These are phyloP conservation scores for Malassezia obtusa DNA, from an alignment of 1,284 basidiomycete genomes.

Conservation along the genomic window DNA sequence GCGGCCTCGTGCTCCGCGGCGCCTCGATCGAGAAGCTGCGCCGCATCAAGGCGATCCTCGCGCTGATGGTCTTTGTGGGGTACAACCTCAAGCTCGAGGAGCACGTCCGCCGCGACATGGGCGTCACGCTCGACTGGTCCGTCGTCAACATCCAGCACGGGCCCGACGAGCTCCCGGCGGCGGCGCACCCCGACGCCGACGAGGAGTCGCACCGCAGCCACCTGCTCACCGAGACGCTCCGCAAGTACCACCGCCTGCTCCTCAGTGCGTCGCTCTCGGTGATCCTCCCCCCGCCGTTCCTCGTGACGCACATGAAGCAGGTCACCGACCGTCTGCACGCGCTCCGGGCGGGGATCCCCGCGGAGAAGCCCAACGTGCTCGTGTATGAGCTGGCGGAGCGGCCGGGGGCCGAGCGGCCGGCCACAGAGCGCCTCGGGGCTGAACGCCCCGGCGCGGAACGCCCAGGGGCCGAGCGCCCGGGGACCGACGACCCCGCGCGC, in stretches of 20 bases:
- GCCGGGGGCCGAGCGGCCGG: too few relatives aligned
- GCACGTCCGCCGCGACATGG: conserved; percentile 82
- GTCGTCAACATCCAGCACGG: conserved; percentile 8
- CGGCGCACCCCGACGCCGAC: conserved; percentile 56
- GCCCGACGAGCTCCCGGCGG: conserved; percentile 59
- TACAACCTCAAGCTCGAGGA: conserved; percentile 85
- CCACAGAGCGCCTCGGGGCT: too few relatives aligned
- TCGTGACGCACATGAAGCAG: conserved; percentile 26
- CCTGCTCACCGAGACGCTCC: conserved; percentile 21
- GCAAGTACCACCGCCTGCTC: conserved; percentile 29
- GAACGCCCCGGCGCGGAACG: too few relatives aligned
- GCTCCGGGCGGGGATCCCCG: background rate
- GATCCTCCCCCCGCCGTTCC: conserved; percentile 27
- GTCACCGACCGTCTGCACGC: conserved; percentile 27
- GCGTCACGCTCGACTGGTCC: conserved; percentile 15
- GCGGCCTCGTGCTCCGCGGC: conserved; percentile 86
- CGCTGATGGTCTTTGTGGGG: conserved; percentile 82
- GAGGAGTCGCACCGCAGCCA: conserved; percentile 1
- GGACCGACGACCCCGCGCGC: background rate
- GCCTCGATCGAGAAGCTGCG: conserved; percentile 67
- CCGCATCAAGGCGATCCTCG: conserved; percentile 80
- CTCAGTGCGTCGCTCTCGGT: conserved; percentile 34
- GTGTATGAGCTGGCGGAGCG: background rate
- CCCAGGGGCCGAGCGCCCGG: background rate
- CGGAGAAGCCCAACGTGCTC: background rate